phyloP scores from a whole-genome alignment of 345 rosid species.

The Euphorbia tirucalli region DNA sequence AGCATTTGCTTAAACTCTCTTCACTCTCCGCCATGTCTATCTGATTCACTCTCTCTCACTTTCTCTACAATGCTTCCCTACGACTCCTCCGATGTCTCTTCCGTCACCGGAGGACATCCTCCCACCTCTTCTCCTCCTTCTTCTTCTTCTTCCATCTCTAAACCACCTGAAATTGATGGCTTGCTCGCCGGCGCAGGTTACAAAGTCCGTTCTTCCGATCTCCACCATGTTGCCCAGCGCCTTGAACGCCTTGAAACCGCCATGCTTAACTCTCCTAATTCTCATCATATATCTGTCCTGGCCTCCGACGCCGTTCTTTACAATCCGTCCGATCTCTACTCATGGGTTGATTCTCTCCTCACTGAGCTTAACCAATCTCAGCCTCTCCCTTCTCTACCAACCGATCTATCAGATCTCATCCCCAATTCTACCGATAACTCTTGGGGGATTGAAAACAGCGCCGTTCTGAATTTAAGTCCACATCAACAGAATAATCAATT shows the following conservation, averaged over 20 bases:
- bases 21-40: not conserved
- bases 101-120: constrained; percentile 23
- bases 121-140: constrained; percentile 37
- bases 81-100: constrained; percentile 24
- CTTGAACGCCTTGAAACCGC: constrained; percentile 60
- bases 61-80: constrained; percentile 33
- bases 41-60: not conserved
- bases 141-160: constrained; percentile 30
- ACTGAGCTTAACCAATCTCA: constrained; percentile 44
- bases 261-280: constrained; percentile 46
- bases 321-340: constrained; percentile 61
- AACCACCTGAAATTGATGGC: constrained; percentile 44
- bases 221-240: constrained; percentile 56
- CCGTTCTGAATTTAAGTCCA: not conserved
- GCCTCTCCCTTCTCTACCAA: constrained; percentile 24
- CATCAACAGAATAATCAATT: constrained; percentile 23
- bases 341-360: constrained; percentile 64
- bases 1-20: not conserved
- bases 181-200: constrained; percentile 64
- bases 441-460: constrained; percentile 19
- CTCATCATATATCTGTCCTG: constrained; percentile 37
- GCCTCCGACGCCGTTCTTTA: constrained; percentile 49
- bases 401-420: constrained; percentile 35
- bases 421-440: constrained; percentile 27
- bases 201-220: constrained; percentile 55